Evolutionary conservation across 176 grass and related monocot species (phyloP), one percentile per base, ranked within the genome.

Genomic region (Alloteropsis semialata): DNA sequence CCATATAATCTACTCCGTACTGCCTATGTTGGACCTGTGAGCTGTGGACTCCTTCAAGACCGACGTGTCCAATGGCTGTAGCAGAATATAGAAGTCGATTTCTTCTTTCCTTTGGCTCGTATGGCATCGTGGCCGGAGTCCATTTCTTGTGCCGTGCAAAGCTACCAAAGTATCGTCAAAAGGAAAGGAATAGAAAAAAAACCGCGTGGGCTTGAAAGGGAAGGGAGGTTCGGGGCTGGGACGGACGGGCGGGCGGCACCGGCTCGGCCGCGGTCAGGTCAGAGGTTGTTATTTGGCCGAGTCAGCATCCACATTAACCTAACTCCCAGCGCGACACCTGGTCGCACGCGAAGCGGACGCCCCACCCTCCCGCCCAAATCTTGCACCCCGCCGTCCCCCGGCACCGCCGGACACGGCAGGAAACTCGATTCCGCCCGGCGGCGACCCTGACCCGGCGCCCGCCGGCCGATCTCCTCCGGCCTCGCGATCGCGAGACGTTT

Each of bases 261-360:
- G 21, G 8, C 4, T 27, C 53, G 29, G 55, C 34, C 63, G 44
- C 2, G 16, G 0, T 51, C n/a, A 3, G 44, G 32, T 50, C 65
- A 63, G 65, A 79, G 70, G 71, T 50, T 55, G 57, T 43, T 77
- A 17, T 57, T 65, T 56, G 56, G 83, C 83, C 73, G 46, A 46
- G 65, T 86, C 88, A 82, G 39, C 58, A 14, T 72, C 84, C 84
- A 79, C 48, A 14, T 17, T 27, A 41, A 69, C 48, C 79, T 77
- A 69, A 44, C 75, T 27, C 46, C 48, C 10, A 25, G 18, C 18
- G 51, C 56, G 46, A 77, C 83, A 55, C 64, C 82, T 39, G 83
- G 65, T 68, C 62, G 64, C 78, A 27, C 78, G 57, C 77, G 72
- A 86, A 39, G 72, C 82, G 3, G 72, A 90, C 57, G 24, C 72